A percentile compares a stretch with the other conserved stretches of the same genome.
Conservation (phyloP, 345 rosid species). For the Reutealis trisperma region DNA sequence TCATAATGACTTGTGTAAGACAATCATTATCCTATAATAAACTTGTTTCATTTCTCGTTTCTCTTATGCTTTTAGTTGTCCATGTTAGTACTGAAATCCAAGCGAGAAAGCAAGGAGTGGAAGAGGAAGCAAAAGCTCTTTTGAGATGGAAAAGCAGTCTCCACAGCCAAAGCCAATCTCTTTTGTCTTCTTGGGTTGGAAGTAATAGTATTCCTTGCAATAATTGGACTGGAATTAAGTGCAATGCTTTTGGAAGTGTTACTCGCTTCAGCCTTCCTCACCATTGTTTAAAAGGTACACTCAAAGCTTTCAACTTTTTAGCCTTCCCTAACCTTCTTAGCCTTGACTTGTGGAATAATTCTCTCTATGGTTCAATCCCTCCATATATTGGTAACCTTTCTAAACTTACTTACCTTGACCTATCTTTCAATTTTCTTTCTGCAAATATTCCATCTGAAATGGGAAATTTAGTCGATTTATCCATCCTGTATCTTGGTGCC, state of each 20-base stretch:
- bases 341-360: not conserved
- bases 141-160: no score
- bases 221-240: not conserved
- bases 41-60: no score
- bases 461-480: not conserved
- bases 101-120: no score
- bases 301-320: not conserved
- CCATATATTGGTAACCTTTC: not conserved
- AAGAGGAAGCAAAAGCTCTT: no score
- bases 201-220: not conserved
- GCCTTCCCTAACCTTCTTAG: not conserved
- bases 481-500: no score
- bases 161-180: no score
- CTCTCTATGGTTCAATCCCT: no score
- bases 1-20: no score
- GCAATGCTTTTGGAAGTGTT: not conserved
- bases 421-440: not conserved
- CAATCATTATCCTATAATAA: no score
- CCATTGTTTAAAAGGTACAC: not conserved
- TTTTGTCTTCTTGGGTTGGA: not conserved
- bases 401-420: not conserved
- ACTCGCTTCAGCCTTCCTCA: not conserved
- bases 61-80: no score
- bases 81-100: no score
- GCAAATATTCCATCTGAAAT: not conserved